Evolutionary conservation across 1,139 yeast species (phyloP), one percentile per base, ranked within the genome.

Genomic region (Entelexis paramagnoliae): DNA sequence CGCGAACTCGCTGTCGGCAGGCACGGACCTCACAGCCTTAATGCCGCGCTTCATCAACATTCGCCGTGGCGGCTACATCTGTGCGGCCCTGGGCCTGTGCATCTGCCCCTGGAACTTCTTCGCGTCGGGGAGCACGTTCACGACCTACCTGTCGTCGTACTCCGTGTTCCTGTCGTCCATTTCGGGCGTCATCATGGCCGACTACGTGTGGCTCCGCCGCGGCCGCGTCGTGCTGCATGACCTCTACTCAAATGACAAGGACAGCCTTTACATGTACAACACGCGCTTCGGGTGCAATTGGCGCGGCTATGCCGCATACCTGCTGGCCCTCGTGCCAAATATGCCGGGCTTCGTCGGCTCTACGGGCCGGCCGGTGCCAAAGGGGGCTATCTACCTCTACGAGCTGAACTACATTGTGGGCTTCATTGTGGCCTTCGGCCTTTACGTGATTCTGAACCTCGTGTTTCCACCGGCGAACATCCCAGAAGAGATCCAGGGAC

Each of bases 41-140:
- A 66, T 85, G 48, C 96, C 96, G 36, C 73, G 81, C 55, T 86
- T 73, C 67, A 72, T 88, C 64, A 86, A 82, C 68, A 87, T 88
- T 62, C 76, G 94, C 67, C 79, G 96, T 59, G 86, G 86, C 62
- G 82, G 88, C 3, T 83, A 79, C 63, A 69, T 88, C 51, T 86
- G 95, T 72, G 95, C 95, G 0, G 67, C 72, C 6, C 70, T 87
- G 59, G 93, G 93, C 0, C 76, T 83, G 58, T 78, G 82, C 54
- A 81, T 87, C 58, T 83, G 89, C 64, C 96, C 96, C 52, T 88
- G 96, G 96, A 81, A 86, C 61, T 76, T 88, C 63, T 75, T 83
- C 63, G 72, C 87, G 3, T 72, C 86, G 7, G 79, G 89, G 6
- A 78, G 80, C 49, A 82, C 77, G 67, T 88, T 88, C 71, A 83